Evolutionary conservation across 164 flowering plant genomes (phyloP), one percentile per base, ranked within the genome.

Genomic region (Litsea cubeba): DNA sequence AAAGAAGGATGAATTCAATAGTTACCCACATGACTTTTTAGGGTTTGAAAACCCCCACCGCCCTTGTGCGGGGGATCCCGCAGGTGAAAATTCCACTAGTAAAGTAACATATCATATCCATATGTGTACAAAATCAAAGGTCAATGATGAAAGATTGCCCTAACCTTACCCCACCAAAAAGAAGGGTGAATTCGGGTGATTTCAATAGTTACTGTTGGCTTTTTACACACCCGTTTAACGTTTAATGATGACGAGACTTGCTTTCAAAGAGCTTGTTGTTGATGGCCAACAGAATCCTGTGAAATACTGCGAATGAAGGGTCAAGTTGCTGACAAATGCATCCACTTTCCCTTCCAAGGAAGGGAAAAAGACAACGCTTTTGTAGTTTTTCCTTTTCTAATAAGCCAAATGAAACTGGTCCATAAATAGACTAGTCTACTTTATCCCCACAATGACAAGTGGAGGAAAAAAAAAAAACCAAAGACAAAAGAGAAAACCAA

Each of bases 261-360:
- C 79, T 75, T 73, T 40, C 64, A 69, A 67, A 79, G 69, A 79
- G 66, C 32, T 63, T 63, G 20, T 10, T 5, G 28, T 7, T 10
- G 3, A 63, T 63, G 66, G 28, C 66, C 32, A 11, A 23, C 66
- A 20, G 66, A 24, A 12, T 63, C 11, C 66, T 22, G 66, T 63
- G 25, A 72, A 79, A 74, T n/a, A 63, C 66, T 63, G 28, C 66
- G 69, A 62, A 28, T 70, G 51, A 74, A 79, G 69, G 76, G 76
- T 78, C 84, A 75, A 77, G 75, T 72, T 76, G 88, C 90, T 90
- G 95, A 88, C 91, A 86, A 83, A 68, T 76, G 75, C 86, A 84
- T 79, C 80, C 85, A 87, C 94, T 90, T 89, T 81, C 79, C 26
- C 26, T 25, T 25, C 26, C 26, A 74, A 77, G 69, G 70, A 60